Conservation (phyloP, 306 rosid genomes). For the Herpetospermum pedunculosum region DNA sequence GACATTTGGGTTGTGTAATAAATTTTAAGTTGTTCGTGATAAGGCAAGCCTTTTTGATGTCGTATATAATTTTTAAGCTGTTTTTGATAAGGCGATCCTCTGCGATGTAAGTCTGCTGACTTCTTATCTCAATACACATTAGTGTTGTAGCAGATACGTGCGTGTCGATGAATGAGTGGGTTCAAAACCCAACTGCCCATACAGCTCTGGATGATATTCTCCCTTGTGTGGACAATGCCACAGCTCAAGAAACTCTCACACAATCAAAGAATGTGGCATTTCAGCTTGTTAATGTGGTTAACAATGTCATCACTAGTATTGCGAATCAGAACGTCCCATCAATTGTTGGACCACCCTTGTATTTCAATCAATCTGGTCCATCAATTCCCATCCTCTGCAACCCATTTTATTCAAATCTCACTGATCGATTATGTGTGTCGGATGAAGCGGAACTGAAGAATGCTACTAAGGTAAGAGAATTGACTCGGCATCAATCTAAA, state of each 20-base stretch:
- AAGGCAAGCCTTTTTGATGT: neutral
- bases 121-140: neutral
- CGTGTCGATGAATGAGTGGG: conserved; percentile 47
- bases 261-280: conserved; percentile 33
- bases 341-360: neutral
- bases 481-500: neutral
- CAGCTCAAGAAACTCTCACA: conserved; percentile 29
- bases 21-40: neutral
- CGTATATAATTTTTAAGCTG: neutral
- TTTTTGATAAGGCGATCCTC: neutral
- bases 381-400: conserved; percentile 33
- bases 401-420: conserved; percentile 21
- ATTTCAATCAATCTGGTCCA: conserved; percentile 45
- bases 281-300: conserved; percentile 19
- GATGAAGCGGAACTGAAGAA: conserved; percentile 16
- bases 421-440: conserved; percentile 21
- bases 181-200: conserved; percentile 24
- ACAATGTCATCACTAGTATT: conserved; percentile 17
- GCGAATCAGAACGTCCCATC: conserved; percentile 15
- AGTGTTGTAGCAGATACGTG: conserved; percentile 42
- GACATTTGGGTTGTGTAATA: neutral
- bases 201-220: conserved; percentile 75
- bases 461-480: conserved; percentile 24
- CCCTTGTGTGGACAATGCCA: conserved; percentile 61
- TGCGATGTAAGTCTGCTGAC: neutral